A percentile compares a stretch with the other conserved stretches of the same genome.
Evolutionary conservation across 768 basidiomycete genomes (phyloP).

Genomic region (Leccinellum albellum): DNA sequence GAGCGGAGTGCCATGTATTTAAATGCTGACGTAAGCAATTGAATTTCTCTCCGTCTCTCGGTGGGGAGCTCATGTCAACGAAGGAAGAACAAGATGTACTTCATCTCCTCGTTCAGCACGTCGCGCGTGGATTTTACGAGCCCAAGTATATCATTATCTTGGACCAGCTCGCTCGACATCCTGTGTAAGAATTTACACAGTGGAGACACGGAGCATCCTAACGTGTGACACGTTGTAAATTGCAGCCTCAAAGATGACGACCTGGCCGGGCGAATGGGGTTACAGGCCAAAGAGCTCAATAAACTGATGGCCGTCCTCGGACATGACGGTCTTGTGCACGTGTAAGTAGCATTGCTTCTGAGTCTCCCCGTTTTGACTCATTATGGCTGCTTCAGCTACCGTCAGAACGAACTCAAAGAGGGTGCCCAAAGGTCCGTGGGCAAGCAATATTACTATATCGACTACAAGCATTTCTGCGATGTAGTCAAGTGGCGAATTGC

Average conservation of each 20-base stretch:
- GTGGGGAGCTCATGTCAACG: conserved; percentile 46
- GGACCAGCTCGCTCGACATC: conserved; percentile 89
- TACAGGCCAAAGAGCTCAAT: conserved; percentile 86
- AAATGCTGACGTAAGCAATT: neutral
- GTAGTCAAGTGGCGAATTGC: conserved; percentile 97
- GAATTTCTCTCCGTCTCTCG: neutral
- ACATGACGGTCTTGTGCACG: conserved; percentile 72
- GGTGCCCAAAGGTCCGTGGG: conserved; percentile 83
- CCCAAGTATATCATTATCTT: conserved; percentile 85
- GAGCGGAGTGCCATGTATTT: no score
- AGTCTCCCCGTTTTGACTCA: conserved; percentile 1
- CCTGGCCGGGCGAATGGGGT: conserved; percentile 83
- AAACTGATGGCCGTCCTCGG: conserved; percentile 82
- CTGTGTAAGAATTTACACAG: conserved; percentile 75
- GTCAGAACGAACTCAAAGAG: conserved; percentile 89
- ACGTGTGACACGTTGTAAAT: neutral
- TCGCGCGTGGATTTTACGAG: conserved; percentile 93
- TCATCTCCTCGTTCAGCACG: conserved; percentile 86
- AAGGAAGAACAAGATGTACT: conserved; percentile 82
- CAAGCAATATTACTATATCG: conserved; percentile 93
- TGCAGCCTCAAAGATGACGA: conserved; percentile 90
- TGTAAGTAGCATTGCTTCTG: conserved; percentile 45
- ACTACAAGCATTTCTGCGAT: conserved; percentile 93
- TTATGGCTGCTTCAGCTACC: conserved; percentile 40
- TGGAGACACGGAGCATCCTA: neutral